Evolutionary conservation across 1,139 yeast species (phyloP), one percentile per base, ranked within the genome.

Genomic region (Protomyces pachydermus): DNA sequence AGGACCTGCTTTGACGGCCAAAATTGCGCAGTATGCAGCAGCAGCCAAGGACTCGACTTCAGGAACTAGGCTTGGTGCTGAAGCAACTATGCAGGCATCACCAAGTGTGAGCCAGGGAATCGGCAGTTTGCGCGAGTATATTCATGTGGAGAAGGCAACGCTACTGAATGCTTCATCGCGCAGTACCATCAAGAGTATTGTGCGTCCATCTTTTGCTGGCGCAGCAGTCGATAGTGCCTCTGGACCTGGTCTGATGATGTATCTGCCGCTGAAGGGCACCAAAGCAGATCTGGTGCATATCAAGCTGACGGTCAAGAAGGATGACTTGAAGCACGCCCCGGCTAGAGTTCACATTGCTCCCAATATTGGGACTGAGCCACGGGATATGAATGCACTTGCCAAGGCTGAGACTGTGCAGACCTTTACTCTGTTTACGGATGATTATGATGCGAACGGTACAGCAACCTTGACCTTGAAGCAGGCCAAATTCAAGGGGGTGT

Each of bases 1-100:
- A 76, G 52, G 48, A 14, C 62, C 55, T 14, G 54, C 53, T n/a
- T 48, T 66, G 39, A 65, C 57, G 45, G 38, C 38, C 35, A 51
- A 54, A 14, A 53, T 66, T 46, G 60, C 53, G 20, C 37, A 46
- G 5, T 35, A 56, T 39, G 55, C 45, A 32, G 53, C 52, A 38
- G 45, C 53, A 3, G 34, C 38, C 25, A 35, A 23, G 18, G 52
- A 51, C n/a, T 14, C 54, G 5, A 23, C 38, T n/a, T 35, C 54
- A 28, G 62, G 62, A 2, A 58, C 51, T 9, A 51, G 34, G 16
- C 28, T 58, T 32, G 61, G 61, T 9, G 56, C 42, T 12, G 42
- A 55, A 32, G 20, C 28, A 45, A 52, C 56, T 12, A 38, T 58
- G 53, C 56, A 51, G 20, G 62, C 52, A 3, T 14, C 53, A 1